Evolutionary conservation across 192 early-diverging fungal species (phyloP), one percentile per base, ranked within the genome.

Genomic region (Chytriomyces sp.): DNA sequence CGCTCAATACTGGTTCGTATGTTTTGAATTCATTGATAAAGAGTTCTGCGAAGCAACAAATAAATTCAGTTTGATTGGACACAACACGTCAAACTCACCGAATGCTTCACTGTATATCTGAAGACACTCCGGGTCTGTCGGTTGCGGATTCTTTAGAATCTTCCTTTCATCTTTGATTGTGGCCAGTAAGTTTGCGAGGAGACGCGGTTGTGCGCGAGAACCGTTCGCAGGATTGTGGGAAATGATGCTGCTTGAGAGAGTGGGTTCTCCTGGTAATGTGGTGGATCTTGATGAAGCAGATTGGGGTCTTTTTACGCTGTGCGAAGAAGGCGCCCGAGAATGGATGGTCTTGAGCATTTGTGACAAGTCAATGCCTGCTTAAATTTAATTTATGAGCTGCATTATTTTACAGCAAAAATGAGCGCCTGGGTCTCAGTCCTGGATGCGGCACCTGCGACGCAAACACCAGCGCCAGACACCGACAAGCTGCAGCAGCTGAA

Each of bases 51-150:
- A n/a, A n/a, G n/a, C n/a, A n/a, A n/a, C n/a, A n/a, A n/a, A n/a
- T n/a, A n/a, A n/a, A n/a, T n/a, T n/a, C n/a, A n/a, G n/a, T n/a
- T n/a, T n/a, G n/a, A n/a, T n/a, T n/a, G n/a, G n/a, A n/a, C n/a
- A n/a, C n/a, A n/a, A n/a, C n/a, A n/a, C n/a, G 3, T 48, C 46
- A 20, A 11, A 28, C 50, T 67, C 83, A 85, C 83, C 82, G 70
- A 85, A 87, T 1, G 79, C 80, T 71, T 85, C 78, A 1, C 84
- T 23, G 66, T 78, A 86, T 7, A 87, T 85, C 69, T 87, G 83
- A 16, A 87, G 72, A 3, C 83, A 61, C 13, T 82, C 9, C n/a
- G 77, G 50, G 67, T 85, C 84, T 35, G 68, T 68, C 26, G 64
- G 57, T 74, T 72, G 35, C 16, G 72, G 53, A 61, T 60, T 24